These are phyloP conservation scores for Grammothele lineata DNA, from an alignment of 768 basidiomycete genomes.

Conservation along the genomic window DNA sequence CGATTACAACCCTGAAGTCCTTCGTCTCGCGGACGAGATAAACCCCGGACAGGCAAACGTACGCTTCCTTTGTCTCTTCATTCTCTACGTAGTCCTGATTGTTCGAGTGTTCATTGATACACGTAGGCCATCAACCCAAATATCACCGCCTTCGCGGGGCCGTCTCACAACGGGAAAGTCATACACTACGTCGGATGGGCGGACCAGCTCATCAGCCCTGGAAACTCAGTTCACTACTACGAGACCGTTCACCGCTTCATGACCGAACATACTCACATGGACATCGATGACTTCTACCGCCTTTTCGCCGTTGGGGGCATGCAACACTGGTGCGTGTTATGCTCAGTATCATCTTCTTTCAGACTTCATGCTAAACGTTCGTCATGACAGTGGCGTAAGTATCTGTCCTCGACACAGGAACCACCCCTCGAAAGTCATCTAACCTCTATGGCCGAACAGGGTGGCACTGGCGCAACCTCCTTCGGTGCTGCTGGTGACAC, in stretches of 20 bases:
- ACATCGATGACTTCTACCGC: conserved; percentile 30
- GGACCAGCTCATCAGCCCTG: conserved; percentile 28
- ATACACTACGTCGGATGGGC: conserved; percentile 26
- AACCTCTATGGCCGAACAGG: conserved; percentile 3
- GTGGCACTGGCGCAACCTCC: conserved; percentile 24
- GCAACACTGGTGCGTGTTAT: conserved; percentile 25
- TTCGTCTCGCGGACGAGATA: conserved; percentile 15
- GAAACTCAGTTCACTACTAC: conserved; percentile 23
- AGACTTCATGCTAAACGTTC: not conserved
- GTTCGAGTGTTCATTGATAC: not conserved
- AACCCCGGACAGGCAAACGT: conserved; percentile 22
- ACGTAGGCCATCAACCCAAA: conserved; percentile 22
- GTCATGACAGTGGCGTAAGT: too few species aligned
- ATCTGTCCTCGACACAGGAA: too few species aligned
- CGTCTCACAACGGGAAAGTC: conserved; percentile 23
- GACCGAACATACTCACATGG: conserved; percentile 14
- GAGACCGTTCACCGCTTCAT: conserved; percentile 23
- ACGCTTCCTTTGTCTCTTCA: not conserved
- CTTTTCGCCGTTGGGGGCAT: conserved; percentile 31
- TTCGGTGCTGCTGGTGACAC: conserved; percentile 22
- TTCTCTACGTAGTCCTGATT: too few species aligned
- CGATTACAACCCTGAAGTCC: conserved; percentile 15
- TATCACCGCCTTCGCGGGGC: conserved; percentile 18
- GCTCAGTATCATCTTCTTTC: not conserved
- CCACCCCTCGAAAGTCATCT: not conserved